Percentiles rank a stretch among this genome's conserved stretches.
Conservation (phyloP, 352 stramenopile species). For the Phytophthora foliorum region DNA sequence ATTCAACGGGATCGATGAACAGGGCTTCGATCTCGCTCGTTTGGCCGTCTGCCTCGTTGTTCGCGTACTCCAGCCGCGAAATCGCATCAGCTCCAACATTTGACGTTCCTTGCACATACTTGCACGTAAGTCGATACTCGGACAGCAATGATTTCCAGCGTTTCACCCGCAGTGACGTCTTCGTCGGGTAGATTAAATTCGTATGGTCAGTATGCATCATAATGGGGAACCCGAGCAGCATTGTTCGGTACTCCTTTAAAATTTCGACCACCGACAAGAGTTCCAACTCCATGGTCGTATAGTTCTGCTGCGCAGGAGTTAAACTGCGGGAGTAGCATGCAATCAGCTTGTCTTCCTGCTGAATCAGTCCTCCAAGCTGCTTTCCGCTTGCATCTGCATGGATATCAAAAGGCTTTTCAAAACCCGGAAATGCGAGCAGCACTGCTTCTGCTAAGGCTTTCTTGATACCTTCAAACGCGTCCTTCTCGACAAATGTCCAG, state of each 20-base stretch:
- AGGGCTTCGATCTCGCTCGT: neutral
- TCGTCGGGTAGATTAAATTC: slow-evolving; percentile 3
- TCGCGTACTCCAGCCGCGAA: neutral
- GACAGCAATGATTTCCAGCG: slow-evolving; percentile 2
- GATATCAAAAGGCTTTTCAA: neutral
- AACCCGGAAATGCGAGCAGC: slow-evolving; percentile 4
- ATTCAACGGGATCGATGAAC: neutral
- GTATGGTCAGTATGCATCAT: slow-evolving; percentile 9
- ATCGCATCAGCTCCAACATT: neutral
- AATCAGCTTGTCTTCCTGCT: neutral
- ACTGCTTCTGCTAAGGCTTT: neutral
- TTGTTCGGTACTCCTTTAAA: slow-evolving; percentile 7
- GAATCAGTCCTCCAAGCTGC: slow-evolving; percentile 1
- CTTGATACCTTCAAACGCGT: slow-evolving; percentile 4
- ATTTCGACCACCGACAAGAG: slow-evolving; percentile 9
- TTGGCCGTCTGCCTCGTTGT: neutral
- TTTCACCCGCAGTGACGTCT: slow-evolving; percentile 7
- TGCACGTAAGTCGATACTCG: neutral
- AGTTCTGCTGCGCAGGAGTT: slow-evolving; percentile 5
- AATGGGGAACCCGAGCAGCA: slow-evolving; percentile 10
- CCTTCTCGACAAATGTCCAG: neutral
- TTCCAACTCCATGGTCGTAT: slow-evolving; percentile 11
- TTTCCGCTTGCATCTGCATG: slow-evolving; percentile 8
- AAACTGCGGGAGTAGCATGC: slow-evolving; percentile 5
- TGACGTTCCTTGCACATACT: neutral